Base-by-base conservation (phyloP, 2,329 filamentous ascomycete genomes). In the Rhinocladiella mackenziei region DNA sequence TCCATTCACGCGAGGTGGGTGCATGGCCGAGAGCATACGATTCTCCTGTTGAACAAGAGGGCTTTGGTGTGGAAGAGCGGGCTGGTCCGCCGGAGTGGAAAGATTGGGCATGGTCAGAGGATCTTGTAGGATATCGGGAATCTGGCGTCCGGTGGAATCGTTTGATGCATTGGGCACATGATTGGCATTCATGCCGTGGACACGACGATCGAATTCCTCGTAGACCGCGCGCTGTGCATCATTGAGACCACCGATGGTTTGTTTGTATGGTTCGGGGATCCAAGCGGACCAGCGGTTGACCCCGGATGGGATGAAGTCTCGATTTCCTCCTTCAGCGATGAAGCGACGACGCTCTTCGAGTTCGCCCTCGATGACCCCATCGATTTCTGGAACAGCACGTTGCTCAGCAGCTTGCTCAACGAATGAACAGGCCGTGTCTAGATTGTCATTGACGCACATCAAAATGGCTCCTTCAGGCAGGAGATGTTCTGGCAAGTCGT, bases 391-490 rank as follows among this genome's bases (percentile, higher is more conserved):
- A 28, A 96, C 74, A 7, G 92, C 92, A 50, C 91, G 86, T 59
- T 94, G 86, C 63, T 97, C 91, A 2, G 92, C 94, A 39, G 92
- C 89, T 65, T 92, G 89, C 66, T 98, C 92, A 33, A 98, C 94
- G 51, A 96, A 86, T 57, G 80, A 84, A 61, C 92, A 97, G 34
- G 94, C 91, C 29, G 89, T 77, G 57, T 98, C 92, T 20, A 98
- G 76, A 62, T 98, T 98, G 54, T 94, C 91, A 64, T 97, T 98
- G 50, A 98, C 91, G 65, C 94, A 97, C 87, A 98, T 96, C 44
- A 97, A 79, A 50, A 98, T 92, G 22, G 92, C 86, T 5, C 92
- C 92, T 67, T 98, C 92, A 0, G 92, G 88, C 50, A 98, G 76
- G 11, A 86, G 86, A 57, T 83, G 79, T 18, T 56, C 54, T 13